phyloP scores from a whole-genome alignment of 208 protist genomes.

The Porcisia deanei region DNA sequence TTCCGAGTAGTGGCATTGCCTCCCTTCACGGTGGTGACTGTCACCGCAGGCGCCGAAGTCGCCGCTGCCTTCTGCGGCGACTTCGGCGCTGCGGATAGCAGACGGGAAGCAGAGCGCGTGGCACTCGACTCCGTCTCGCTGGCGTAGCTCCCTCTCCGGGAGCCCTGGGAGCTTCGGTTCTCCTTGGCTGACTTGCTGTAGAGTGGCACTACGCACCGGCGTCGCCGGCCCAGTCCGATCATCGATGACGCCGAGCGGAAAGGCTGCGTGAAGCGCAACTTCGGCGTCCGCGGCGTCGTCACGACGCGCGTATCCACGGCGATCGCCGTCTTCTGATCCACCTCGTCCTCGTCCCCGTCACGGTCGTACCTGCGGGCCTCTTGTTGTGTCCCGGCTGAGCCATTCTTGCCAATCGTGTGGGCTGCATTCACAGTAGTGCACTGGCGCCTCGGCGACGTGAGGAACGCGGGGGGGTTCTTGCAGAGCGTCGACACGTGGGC shows the following conservation, averaged over 20 bases:
- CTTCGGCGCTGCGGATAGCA: background rate
- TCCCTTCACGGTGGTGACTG: background rate
- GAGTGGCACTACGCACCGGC: background rate
- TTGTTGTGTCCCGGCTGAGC: background rate
- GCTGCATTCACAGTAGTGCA: background rate
- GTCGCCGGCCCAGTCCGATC: background rate
- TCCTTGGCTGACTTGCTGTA: background rate
- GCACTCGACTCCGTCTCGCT: background rate
- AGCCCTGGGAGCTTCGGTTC: background rate
- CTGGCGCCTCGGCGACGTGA: slow-evolving; percentile 1
- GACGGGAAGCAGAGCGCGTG: background rate
- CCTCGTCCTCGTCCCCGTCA: slow-evolving; percentile 1
- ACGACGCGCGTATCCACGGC: background rate
- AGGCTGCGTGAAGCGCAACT: slow-evolving; percentile 15
- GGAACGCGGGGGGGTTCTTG: background rate
- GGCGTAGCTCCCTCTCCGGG: background rate
- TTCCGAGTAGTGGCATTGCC: background rate
- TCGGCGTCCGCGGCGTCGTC: slow-evolving; percentile 10
- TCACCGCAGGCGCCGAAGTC: background rate
- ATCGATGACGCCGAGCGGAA: slow-evolving; percentile 12
- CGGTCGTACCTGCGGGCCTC: background rate
- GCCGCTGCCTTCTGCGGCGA: background rate
- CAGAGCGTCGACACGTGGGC: background rate
- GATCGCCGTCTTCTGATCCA: background rate
- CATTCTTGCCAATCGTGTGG: background rate